Base-by-base conservation (phyloP, 371 early-diverging fungal genomes). In the Mucor saturninus region DNA sequence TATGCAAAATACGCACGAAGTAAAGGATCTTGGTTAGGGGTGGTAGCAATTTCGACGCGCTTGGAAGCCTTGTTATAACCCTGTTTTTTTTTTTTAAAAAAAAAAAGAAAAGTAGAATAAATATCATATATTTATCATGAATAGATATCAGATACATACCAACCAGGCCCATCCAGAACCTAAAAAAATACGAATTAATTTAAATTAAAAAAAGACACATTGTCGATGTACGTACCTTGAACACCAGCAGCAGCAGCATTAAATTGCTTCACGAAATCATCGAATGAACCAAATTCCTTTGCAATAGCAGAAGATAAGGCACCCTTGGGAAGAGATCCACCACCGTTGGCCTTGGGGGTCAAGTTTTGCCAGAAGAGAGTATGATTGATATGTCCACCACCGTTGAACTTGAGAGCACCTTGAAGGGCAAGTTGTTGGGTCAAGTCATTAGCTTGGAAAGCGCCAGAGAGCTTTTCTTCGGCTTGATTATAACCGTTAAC, bases 361-460 rank as follows among this genome's bases (percentile, higher is more conserved):
- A 99, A 84, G 80, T 93, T 94, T 68, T 88, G 81, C 98, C 98
- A 99, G 86, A 96, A 98, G 57, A 99, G 83, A 59, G 90, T 87
- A 79, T 99, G 99, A 87, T 99, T 99, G 84, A 96, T 92, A 74
- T 98, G 98, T 8, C 99, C 98, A 69, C 99, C 99, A 64, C 93
- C 98, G 80, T 96, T 94, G 83, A 98, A 96, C 77, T 89, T 93
- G 61, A 99, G 70, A 26, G 89, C 88, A 35, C 83, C 77, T 79
- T 95, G 95, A 61, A 97, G 70, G 30, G 88, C 81, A 15, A 95
- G 86, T 62, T 91, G 87, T 52, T 87, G 80, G 29, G 77, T 80
- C 28, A 95, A 67, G 70, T 98, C 91, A 40, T 86, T 80, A 68
- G 85, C 84, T 59, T 81, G 74, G 69, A 88, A 78, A 11, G 95